Base-by-base conservation (phyloP, 2,329 filamentous ascomycete genomes). In the Xylaria sp. region DNA sequence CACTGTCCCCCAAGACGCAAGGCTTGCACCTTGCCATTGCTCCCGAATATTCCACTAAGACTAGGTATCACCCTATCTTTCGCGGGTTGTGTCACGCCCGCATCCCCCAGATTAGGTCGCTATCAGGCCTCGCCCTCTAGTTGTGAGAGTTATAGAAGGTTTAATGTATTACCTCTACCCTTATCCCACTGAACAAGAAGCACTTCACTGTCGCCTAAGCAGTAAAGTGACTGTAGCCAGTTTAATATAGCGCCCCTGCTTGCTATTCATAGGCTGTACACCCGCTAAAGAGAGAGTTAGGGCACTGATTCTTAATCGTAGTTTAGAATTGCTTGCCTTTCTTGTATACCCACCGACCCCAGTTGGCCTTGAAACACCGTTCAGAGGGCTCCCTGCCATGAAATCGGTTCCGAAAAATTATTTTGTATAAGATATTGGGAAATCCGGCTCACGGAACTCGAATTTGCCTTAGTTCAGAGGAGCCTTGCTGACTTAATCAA, bases 311-410 rank as follows among this genome's bases (percentile, higher is more conserved):
- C 43, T 13, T 3, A 47, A 27, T 15, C 25, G 25, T 19, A 23
- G 43, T n/a, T 47, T 21, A 2, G 15, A 51, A 9, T 33, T 2
- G 13, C 19, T 38, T 52, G 21, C 15, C 48, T 41, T 52, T 38
- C 35, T 52, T 35, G 41, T 31, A 53, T 49, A 49, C 46, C 46
- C 29, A 49, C 46, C 46, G 46, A 35, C 44, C 44, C 27, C 44
- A 31, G 5, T 47, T 33, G 27, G 44, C 15, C 5, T 21, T 15
- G 17, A 19, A 47, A 33, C 44, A 47, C 44, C 27, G 27, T n/a
- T 19, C n/a, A 33, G 27, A 47, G 44, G 44, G 10, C n/a, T 47
- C 29, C 25, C 4, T 11, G 19, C 15, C 44, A 47, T 1, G 15
- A 31, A 47, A 4, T n/a, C 4, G 3, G n/a, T 47, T 47, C 29